phyloP scores from a whole-genome alignment of 2,329 filamentous ascomycete species.

The Fusarium irregulare region DNA sequence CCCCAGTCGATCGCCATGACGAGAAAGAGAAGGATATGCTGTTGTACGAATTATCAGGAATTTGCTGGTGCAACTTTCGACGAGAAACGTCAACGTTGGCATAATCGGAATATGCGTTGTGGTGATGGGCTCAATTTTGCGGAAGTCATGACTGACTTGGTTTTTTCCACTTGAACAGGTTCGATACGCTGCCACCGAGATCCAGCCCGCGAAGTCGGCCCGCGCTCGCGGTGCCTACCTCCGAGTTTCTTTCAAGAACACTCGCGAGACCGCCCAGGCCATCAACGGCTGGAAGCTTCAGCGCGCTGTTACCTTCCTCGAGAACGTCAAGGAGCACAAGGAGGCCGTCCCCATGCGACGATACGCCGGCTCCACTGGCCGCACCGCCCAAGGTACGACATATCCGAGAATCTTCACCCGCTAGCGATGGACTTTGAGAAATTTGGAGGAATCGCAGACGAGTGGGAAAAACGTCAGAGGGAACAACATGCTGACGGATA shows the following conservation, averaged over 20 bases:
- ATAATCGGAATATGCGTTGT: background rate
- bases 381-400: conserved; percentile 94
- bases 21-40: conserved; percentile 38
- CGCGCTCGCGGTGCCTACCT: conserved; percentile 98
- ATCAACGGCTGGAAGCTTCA: conserved; percentile 99
- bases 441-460: conserved; percentile 17
- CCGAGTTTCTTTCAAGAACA: conserved; percentile 99
- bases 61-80: conserved; percentile 28
- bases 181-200: conserved; percentile 94
- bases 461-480: conserved; percentile 6
- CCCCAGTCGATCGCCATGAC: conserved; percentile 39
- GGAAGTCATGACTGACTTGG: conserved; percentile 42
- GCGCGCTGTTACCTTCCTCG: conserved; percentile 95
- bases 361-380: conserved; percentile 95
- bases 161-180: conserved; percentile 65
- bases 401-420: background rate
- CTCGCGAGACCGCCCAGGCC: conserved; percentile 98
- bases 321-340: conserved; percentile 97
- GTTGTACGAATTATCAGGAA: conserved; percentile 23
- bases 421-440: conserved; percentile 18
- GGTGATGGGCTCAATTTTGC: conserved; percentile 19
- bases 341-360: conserved; percentile 98
- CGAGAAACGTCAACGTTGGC: conserved; percentile 8
- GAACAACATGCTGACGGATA: conserved; percentile 44
- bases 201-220: conserved; percentile 91